A percentile compares a stretch with the other conserved stretches of the same genome.
These are phyloP conservation scores for Penicillium maclennaniae DNA, from an alignment of 495 filamentous ascomycete species.

Conservation along the genomic window DNA sequence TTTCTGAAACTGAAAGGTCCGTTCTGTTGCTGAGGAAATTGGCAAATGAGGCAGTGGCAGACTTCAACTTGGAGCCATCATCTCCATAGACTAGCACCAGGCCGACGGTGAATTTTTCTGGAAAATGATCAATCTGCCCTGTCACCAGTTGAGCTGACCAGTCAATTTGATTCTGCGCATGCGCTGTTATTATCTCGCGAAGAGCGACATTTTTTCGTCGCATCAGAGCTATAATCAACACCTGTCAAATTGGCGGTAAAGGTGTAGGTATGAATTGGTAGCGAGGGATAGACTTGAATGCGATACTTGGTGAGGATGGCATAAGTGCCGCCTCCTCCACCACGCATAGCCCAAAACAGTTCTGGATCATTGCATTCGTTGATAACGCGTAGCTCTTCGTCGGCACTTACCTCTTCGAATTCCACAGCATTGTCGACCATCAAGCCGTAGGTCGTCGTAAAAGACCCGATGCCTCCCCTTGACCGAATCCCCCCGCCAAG, in stretches of 20 bases:
- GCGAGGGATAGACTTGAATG: slow-evolving; percentile 12
- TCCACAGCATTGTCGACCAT: slow-evolving; percentile 21
- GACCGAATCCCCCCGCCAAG: slow-evolving; percentile 21
- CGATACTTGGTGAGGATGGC: slow-evolving; percentile 23
- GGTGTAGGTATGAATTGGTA: slow-evolving; percentile 9
- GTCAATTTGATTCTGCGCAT: slow-evolving; percentile 8
- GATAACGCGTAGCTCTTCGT: slow-evolving; percentile 40
- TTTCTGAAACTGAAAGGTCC: slow-evolving; percentile 7
- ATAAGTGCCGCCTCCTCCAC: slow-evolving; percentile 33
- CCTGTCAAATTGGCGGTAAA: slow-evolving; percentile 20
- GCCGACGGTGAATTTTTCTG: slow-evolving; percentile 5
- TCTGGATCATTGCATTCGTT: slow-evolving; percentile 46
- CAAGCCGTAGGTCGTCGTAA: slow-evolving; percentile 16
- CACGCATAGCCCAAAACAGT: slow-evolving; percentile 49
- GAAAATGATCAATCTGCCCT: slow-evolving; percentile 16
- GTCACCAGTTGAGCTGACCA: slow-evolving; percentile 15
- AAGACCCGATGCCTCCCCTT: slow-evolving; percentile 19
- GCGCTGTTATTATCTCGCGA: slow-evolving; percentile 9
- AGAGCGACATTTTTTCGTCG: slow-evolving; percentile 8
- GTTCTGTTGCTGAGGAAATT: background rate
- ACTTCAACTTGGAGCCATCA: slow-evolving; percentile 14
- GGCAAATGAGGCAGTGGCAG: slow-evolving; percentile 9
- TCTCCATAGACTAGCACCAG: slow-evolving; percentile 15
- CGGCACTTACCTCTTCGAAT: slow-evolving; percentile 44
- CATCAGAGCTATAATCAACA: background rate